Evolutionary conservation across 2,329 filamentous ascomycete species (phyloP), one percentile per base, ranked within the genome.

Genomic region (Alternaria angustiovoidea): DNA sequence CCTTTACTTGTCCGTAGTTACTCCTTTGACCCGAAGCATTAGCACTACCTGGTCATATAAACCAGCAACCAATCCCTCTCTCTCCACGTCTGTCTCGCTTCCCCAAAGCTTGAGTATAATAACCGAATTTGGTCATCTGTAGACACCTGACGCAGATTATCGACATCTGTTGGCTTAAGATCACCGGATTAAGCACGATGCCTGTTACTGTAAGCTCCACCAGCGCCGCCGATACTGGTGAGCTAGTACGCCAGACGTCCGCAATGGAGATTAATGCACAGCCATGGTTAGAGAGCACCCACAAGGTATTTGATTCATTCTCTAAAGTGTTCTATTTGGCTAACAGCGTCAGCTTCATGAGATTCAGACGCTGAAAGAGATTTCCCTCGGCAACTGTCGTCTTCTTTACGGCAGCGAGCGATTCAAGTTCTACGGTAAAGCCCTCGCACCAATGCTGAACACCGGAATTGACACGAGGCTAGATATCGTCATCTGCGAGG

Each of bases 271-370:
- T 63, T 11, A 48, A 30, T 3, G 48, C 5, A 6, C n/a, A n/a
- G 12, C 30, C 48, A 8, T 57, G 59, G 41, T 36, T 67, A 18
- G 43, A 59, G 11, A 57, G 60, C 16, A 18, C 47, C 2, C 41
- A 51, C 2, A 62, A 63, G 32, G 67, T 65, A 47, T 44, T 32
- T 2, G 1, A 36, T 2, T 24, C 5, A 1, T 18, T 12, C 24
- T 1, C 5, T 7, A 11, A 18, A 5, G 0, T 28, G 4, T 28
- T 9, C 6, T 2, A 39, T 1, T 77, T 84, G 86, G 26, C 84
- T 83, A 14, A 86, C 83, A 36, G 84, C 85, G 7, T 81, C 83
- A 54, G 87, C 85, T 67, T 83, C 83, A 66, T 82, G 84, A 53
- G 81, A 82, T 75, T 85, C 51, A 54, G 1, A 47, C 24, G 16